Evolutionary conservation across 768 basidiomycete genomes (phyloP), one percentile per base, ranked within the genome.

Genomic region (Mycena leptocephala): DNA sequence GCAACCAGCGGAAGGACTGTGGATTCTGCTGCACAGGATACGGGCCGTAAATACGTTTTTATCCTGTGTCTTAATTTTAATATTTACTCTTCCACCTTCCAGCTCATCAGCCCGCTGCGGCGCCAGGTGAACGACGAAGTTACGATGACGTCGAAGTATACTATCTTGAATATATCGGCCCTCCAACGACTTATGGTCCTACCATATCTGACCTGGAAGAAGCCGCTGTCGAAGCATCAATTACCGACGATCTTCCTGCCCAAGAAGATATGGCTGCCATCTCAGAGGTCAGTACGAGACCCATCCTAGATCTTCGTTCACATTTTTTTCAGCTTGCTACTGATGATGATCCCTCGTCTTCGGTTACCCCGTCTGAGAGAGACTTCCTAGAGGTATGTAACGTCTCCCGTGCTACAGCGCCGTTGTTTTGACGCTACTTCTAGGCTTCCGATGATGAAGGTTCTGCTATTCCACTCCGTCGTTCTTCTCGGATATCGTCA

Each of bases 111-210:
- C 41, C 41, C 41, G 62, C 39, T 28, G 22, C 35, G 24, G n/a
- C 63, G 56, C 24, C 67, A 22, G 39, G 18, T 28, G 63, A 64
- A 10, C 56, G 59, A 30, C 70, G 74, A 24, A 78, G 77, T 61
- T 78, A 78, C 48, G 77, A 78, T 32, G 77, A 78, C 32, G 33
- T 30, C 8, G 74, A 73, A 16, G 66, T 75, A 0, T 78, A 78
- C 41, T 20, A 76, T 61, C 74, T 78, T 4, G 77, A 78, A 22
- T 78, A 78, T 46, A 56, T 75, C n/a, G 77, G 69, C 3, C 73
- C 51, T 53, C 65, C 70, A 56, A 13, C 30, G 2, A 20, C 22
- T 16, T 11, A 41, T 5, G 33, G 10, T 2, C 43, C 65, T 55
- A 20, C 66, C 9, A 9, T 20, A 5, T 41, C 65, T 41, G 69